These are phyloP conservation scores for Penicillium diatomitis DNA, from an alignment of 495 filamentous ascomycete genomes.

Conservation along the genomic window DNA sequence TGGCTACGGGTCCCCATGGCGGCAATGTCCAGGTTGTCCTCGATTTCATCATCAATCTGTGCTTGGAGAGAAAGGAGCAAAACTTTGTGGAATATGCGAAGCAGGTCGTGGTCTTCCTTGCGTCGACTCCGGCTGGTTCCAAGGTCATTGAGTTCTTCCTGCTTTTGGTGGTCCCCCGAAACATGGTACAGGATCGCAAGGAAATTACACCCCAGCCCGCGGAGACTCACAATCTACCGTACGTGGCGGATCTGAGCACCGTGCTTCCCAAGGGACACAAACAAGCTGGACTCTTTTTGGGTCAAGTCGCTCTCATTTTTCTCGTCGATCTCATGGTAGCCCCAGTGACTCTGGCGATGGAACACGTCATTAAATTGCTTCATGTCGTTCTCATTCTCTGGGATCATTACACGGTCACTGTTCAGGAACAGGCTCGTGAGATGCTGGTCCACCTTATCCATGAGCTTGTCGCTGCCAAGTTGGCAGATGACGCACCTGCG, in stretches of 20 bases:
- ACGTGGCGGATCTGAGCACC: conserved; percentile 74
- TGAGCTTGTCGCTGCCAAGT: conserved; percentile 84
- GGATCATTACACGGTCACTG: conserved; percentile 92
- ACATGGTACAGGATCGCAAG: conserved; percentile 82
- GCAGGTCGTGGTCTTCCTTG: conserved; percentile 92
- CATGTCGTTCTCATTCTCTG: conserved; percentile 91
- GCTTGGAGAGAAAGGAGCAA: conserved; percentile 86
- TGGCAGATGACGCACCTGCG: conserved; percentile 60
- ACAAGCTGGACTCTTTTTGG: conserved; percentile 80
- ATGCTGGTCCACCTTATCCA: conserved; percentile 98
- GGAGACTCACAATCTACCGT: conserved; percentile 68
- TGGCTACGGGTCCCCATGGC: conserved; percentile 84
- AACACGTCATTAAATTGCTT: conserved; percentile 74
- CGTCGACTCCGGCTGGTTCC: conserved; percentile 79
- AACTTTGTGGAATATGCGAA: conserved; percentile 97
- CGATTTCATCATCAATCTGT: conserved; percentile 90
- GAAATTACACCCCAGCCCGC: conserved; percentile 62
- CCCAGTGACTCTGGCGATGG: conserved; percentile 64
- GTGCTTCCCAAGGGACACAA: conserved; percentile 82
- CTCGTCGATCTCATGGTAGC: conserved; percentile 95
- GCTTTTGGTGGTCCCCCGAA: conserved; percentile 77
- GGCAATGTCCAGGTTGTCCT: conserved; percentile 94
- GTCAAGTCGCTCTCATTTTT: conserved; percentile 86
- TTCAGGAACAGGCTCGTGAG: conserved; percentile 92
- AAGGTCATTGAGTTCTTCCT: conserved; percentile 93